Percentiles rank a stretch among this genome's conserved stretches.
Evolutionary conservation across 2,329 filamentous ascomycete species (phyloP).

Genomic region (Fusarium sp.): DNA sequence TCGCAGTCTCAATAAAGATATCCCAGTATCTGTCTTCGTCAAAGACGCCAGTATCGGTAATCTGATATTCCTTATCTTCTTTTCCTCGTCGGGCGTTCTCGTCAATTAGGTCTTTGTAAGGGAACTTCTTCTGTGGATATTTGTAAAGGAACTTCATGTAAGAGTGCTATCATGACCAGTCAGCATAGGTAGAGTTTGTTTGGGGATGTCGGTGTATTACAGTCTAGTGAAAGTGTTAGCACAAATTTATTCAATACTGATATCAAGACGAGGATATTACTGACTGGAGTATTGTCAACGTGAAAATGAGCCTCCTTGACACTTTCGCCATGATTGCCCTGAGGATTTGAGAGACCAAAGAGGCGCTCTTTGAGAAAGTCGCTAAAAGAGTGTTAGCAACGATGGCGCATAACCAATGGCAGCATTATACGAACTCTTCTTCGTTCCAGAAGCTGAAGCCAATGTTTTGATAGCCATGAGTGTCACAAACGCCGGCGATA

Average conservation of each 20-base stretch:
- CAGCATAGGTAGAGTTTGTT: slow-evolving; percentile 14
- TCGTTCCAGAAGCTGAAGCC: slow-evolving; percentile 98
- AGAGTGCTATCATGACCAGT: slow-evolving; percentile 75
- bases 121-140: slow-evolving; percentile 92
- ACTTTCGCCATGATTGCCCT: slow-evolving; percentile 97
- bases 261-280: slow-evolving; percentile 52
- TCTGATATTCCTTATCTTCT: slow-evolving; percentile 89
- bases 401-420: background rate
- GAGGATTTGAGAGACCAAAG: slow-evolving; percentile 94
- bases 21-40: slow-evolving; percentile 95
- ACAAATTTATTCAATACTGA: slow-evolving; percentile 2
- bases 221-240: slow-evolving; percentile 58
- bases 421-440: slow-evolving; percentile 77
- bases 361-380: slow-evolving; percentile 95
- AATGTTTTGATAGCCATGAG: slow-evolving; percentile 91
- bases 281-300: slow-evolving; percentile 88
- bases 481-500: slow-evolving; percentile 93
- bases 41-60: slow-evolving; percentile 90
- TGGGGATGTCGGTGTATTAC: slow-evolving; percentile 52
- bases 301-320: slow-evolving; percentile 98
- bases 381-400: slow-evolving; percentile 67
- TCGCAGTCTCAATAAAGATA: slow-evolving; percentile 96
- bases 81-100: slow-evolving; percentile 86
- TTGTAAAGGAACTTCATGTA: slow-evolving; percentile 99
- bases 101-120: slow-evolving; percentile 88